phyloP scores from a whole-genome alignment of 345 rosid species.

The Geranium rotundifolium region DNA sequence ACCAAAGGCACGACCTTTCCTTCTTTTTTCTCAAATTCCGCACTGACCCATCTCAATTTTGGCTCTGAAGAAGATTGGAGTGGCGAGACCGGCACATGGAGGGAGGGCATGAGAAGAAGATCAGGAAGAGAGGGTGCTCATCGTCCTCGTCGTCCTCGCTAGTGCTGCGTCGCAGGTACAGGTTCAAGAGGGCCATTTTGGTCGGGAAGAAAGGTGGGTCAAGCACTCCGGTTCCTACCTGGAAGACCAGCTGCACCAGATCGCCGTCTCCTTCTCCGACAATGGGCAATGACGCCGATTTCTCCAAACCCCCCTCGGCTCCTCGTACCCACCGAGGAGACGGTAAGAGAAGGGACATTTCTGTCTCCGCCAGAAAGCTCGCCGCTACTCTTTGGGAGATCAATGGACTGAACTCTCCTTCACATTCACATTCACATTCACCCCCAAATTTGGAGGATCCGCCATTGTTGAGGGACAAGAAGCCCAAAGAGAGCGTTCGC shows the following conservation, averaged over 20 bases:
- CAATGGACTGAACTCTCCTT: conserved; percentile 22
- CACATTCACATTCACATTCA: conserved; percentile 11
- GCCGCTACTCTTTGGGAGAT: conserved; percentile 90
- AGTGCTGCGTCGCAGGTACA: conserved; percentile 33
- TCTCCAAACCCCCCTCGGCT: conserved; percentile 8
- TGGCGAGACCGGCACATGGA: conserved; percentile 10
- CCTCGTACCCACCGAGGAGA: conserved; percentile 8
- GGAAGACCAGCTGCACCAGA: conserved; percentile 31
- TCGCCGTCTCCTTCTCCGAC: conserved; percentile 18
- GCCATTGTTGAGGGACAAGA: conserved; percentile 16
- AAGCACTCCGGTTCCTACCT: conserved; percentile 57
- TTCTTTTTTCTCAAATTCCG: background rate
- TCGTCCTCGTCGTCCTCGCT: conserved; percentile 80
- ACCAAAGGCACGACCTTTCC: conserved; percentile 12
- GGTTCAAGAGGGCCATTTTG: conserved; percentile 73
- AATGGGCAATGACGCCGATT: conserved; percentile 15
- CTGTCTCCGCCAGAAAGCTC: conserved; percentile 69
- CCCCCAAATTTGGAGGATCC: conserved; percentile 20
- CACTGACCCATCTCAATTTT: background rate
- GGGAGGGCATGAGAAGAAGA: conserved; percentile 35
- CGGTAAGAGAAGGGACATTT: conserved; percentile 23
- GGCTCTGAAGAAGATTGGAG: background rate
- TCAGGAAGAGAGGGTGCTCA: conserved; percentile 81
- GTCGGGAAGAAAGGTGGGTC: conserved; percentile 50
- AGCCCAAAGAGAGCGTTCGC: conserved; percentile 20